A percentile compares a stretch with the other conserved stretches of the same genome.
Evolutionary conservation across 1,284 basidiomycete genomes (phyloP).

Genomic region (Megacollybia platyphylla): DNA sequence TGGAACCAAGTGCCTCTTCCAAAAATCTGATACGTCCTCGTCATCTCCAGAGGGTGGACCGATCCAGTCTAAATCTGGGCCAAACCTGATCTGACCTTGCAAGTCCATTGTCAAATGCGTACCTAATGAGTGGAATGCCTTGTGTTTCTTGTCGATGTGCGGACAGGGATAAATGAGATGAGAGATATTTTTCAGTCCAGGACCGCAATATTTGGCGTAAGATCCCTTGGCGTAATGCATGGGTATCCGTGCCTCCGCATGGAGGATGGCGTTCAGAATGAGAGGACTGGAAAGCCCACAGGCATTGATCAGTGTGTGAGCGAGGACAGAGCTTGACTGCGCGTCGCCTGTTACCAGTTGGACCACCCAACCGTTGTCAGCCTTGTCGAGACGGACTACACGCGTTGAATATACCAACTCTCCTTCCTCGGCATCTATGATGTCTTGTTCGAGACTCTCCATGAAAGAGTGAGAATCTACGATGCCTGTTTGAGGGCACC

Average conservation of each 20-base stretch:
- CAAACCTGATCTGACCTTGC: conserved; percentile 81
- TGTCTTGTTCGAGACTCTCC: conserved; percentile 69
- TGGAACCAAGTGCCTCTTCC: conserved; percentile 59
- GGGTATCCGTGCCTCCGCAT: conserved; percentile 37
- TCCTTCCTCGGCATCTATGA: conserved; percentile 58
- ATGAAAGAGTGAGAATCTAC: conserved; percentile 80
- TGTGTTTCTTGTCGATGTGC: conserved; percentile 36
- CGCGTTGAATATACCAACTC: conserved; percentile 74
- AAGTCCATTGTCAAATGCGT: conserved; percentile 89
- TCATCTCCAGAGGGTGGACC: conserved; percentile 31
- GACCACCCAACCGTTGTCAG: conserved; percentile 56
- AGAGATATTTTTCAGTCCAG: conserved; percentile 51
- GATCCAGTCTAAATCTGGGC: conserved; percentile 89
- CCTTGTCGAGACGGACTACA: conserved; percentile 79
- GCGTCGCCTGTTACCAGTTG: conserved; percentile 43
- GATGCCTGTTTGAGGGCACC: conserved; percentile 85
- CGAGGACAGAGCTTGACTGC: conserved; percentile 67
- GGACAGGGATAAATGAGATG: conserved; percentile 88
- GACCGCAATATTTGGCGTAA: conserved; percentile 79
- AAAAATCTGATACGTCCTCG: conserved; percentile 56
- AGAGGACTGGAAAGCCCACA: conserved; percentile 72
- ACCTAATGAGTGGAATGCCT: conserved; percentile 71
- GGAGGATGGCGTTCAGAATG: conserved; percentile 63
- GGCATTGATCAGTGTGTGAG: conserved; percentile 78
- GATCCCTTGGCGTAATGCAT: conserved; percentile 76